Conservation (phyloP, 805 yeast species). For the Ogataea pignaliae region DNA sequence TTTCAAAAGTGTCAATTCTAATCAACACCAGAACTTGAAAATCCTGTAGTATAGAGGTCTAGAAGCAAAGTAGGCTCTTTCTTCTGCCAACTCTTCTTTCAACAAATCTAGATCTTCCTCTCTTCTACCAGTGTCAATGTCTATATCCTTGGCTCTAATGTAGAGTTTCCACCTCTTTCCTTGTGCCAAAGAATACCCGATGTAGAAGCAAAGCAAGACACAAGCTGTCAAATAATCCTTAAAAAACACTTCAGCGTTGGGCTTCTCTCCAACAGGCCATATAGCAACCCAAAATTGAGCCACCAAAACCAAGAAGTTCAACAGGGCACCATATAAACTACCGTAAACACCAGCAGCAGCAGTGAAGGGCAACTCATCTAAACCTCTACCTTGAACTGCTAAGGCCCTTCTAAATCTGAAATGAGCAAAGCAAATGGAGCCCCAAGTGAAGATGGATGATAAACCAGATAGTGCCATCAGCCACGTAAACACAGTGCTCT, state of each 20-base stretch:
- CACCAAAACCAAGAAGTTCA: slow-evolving; percentile 55
- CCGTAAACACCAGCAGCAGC: slow-evolving; percentile 67
- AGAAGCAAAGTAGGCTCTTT: slow-evolving; percentile 41
- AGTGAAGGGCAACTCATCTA: slow-evolving; percentile 60
- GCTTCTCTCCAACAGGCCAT: slow-evolving; percentile 54
- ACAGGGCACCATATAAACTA: slow-evolving; percentile 51
- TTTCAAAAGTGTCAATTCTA: too few relatives aligned
- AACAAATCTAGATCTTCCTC: slow-evolving; percentile 51
- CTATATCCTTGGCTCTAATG: slow-evolving; percentile 44
- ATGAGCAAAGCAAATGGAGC: slow-evolving; percentile 62
- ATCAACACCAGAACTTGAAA: slow-evolving; percentile 52
- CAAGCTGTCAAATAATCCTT: slow-evolving; percentile 59
- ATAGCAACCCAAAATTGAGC: slow-evolving; percentile 82
- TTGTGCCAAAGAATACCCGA: slow-evolving; percentile 30
- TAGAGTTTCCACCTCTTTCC: slow-evolving; percentile 41
- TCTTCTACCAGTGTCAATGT: slow-evolving; percentile 59
- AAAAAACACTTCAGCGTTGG: slow-evolving; percentile 56
- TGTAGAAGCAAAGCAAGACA: slow-evolving; percentile 47
- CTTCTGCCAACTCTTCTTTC: slow-evolving; percentile 52
- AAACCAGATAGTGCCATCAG: slow-evolving; percentile 71
- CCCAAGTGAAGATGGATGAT: slow-evolving; percentile 74
- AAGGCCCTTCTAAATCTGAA: slow-evolving; percentile 67
- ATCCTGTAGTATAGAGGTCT: slow-evolving; percentile 43
- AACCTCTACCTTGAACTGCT: slow-evolving; percentile 55
- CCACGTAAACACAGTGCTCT: slow-evolving; percentile 63